Base-by-base conservation (phyloP, 1,284 basidiomycete genomes). In the Afroboletus lepidellus region DNA sequence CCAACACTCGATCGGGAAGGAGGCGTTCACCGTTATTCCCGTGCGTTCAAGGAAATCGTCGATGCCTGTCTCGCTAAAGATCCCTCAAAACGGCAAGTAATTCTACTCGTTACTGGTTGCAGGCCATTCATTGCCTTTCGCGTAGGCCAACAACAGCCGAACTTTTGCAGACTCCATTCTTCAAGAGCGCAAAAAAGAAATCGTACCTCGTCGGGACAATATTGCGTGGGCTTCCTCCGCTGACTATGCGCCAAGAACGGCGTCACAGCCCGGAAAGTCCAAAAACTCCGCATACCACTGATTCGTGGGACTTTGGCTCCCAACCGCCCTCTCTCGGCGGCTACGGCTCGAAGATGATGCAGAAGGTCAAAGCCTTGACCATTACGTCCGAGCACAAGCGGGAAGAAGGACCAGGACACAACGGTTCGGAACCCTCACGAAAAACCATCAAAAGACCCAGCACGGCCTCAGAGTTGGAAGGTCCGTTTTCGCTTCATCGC, bases 21-120 rank as follows among this genome's bases (percentile, higher is more conserved):
- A 23, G 87, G 88, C 11, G 74, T 78, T n/a, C 77, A 87, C 70
- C 87, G 84, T 60, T 95, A 93, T 69, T 89, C 89, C 12, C 84
- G 84, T 53, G 80, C 81, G 1, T 91, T 95, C 71, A 86, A 90
- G 59, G 90, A 93, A 53, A 77, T 93, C 48, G 78, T 94, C 5
- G 84, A 87, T 43, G 78, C 78, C n/a, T 95, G 92, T 67, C 76
- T 95, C 39, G 77, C 78, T 48, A 94, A 94, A 69, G 89, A 94
- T 63, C 91, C 93, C 4, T 74, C 80, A 13, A 80, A 83, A 65
- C 78, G 92, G 79, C 83, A 56, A 20, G 38, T 32, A 47, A 16
- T 24, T 37, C 12, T 38, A 12, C n/a, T 42, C n/a, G 21, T 46
- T 21, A 12, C 29, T 18, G 51, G 47, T 27, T 39, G 11, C 39